Conservation (phyloP, 805 yeast genomes). For the Candida verbasci region DNA sequence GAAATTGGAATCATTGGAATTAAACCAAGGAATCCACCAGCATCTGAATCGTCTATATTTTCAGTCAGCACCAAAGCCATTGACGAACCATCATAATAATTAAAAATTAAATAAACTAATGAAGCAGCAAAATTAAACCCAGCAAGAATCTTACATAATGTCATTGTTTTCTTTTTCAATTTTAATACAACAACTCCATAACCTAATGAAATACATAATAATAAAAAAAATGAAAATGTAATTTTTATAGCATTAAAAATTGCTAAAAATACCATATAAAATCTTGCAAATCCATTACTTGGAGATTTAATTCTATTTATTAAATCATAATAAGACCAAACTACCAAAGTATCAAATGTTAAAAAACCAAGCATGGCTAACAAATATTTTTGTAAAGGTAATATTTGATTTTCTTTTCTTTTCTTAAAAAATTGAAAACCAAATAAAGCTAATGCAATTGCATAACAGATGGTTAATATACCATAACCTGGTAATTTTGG, state of each 20-base stretch:
- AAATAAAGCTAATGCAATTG: constrained; percentile 75
- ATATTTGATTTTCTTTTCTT: constrained; percentile 66
- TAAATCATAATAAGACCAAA: constrained; percentile 89
- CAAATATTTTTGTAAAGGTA: constrained; percentile 87
- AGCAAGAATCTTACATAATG: constrained; percentile 45
- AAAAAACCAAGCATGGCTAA: constrained; percentile 80
- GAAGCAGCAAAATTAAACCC: constrained; percentile 34
- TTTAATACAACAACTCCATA: constrained; percentile 92
- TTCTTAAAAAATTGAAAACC: constrained; percentile 81
- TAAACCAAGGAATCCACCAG: constrained; percentile 44
- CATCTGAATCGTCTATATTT: constrained; percentile 47
- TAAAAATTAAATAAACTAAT: constrained; percentile 29
- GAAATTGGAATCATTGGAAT: constrained; percentile 69
- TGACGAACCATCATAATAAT: constrained; percentile 25
- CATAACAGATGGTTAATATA: constrained; percentile 75
- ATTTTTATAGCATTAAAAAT: constrained; percentile 75
- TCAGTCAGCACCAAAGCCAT: constrained; percentile 18
- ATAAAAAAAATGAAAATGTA: constrained; percentile 82
- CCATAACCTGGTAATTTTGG: constrained; percentile 91
- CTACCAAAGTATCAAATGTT: constrained; percentile 76
- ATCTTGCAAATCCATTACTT: constrained; percentile 56
- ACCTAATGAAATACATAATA: constrained; percentile 83
- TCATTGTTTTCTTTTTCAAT: constrained; percentile 70
- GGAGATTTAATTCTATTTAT: constrained; percentile 54
- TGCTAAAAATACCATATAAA: constrained; percentile 73